Evolutionary conservation across 257 asterid species (phyloP), one percentile per base, ranked within the genome.

Genomic region (Scutellaria galericulata): DNA sequence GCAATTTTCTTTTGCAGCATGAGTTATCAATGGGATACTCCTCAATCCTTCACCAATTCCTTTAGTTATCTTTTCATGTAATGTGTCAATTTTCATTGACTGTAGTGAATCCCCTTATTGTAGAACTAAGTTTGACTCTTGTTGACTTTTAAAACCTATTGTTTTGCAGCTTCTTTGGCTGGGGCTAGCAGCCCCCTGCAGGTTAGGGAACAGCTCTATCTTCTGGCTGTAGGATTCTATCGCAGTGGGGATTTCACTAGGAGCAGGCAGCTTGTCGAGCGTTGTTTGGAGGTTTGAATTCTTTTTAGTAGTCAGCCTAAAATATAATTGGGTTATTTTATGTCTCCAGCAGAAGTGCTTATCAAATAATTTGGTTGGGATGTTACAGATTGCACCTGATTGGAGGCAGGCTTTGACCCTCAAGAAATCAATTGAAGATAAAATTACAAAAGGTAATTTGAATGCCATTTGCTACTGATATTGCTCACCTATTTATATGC

Each of bases 321-420:
- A 55, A n/a, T 71, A 35, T 39, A 20, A 42, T 22, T 40, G 39
- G 6, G 69, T 7, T 58, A 44, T 20, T 54, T 62, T 14, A 58
- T 52, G 22, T 42, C 48, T 70, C 27, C 4, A 56, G 22, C 15
- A 40, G 7, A 39, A 51, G 58, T 6, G 41, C 9, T 50, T 18
- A 9, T 69, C 59, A 41, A 14, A 6, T 63, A 46, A 35, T 47
- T 52, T 75, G 68, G 59, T 46, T 56, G 51, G 31, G 15, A 69
- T 61, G 59, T 70, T 71, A 64, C 84, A 91, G 97, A 79, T 83
- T 71, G 92, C 85, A 65, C 98, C 98, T 0, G 93, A 87, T 68
- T 93, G 95, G 95, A 86, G 97, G 83, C 97, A 93, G 75, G 98
- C 97, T 10, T 74, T 76, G 86, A 78, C 85, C 64, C 95, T 93